Percentiles rank a stretch among this genome's conserved stretches.
Evolutionary conservation across 2,329 filamentous ascomycete species (phyloP).

Genomic region (Colletotrichum aenigma): DNA sequence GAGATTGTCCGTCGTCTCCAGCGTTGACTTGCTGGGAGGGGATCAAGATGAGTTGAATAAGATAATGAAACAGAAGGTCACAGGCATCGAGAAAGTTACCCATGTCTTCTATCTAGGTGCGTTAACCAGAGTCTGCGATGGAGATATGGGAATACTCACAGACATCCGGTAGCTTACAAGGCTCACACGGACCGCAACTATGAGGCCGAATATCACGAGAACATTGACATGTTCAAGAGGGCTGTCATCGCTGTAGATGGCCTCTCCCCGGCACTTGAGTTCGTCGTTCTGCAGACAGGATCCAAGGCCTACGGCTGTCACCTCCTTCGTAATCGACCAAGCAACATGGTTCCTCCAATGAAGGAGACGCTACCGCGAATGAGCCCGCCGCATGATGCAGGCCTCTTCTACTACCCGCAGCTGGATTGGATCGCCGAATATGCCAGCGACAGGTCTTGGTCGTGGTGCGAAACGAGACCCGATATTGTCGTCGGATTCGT

Average conservation of each 20-base stretch:
- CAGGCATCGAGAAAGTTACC: conserved; percentile 39
- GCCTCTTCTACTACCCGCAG: conserved; percentile 44
- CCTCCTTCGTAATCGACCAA: conserved; percentile 39
- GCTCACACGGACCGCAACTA: conserved; percentile 35
- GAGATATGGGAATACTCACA: neutral
- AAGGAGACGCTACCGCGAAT: conserved; percentile 35
- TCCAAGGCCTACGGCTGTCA: conserved; percentile 45
- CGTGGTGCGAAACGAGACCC: conserved; percentile 42
- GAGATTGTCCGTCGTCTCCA: conserved; percentile 42
- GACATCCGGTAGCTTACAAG: conserved; percentile 37
- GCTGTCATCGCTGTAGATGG: conserved; percentile 37
- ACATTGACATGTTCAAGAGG: conserved; percentile 42
- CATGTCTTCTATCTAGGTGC: conserved; percentile 45
- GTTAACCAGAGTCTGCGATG: neutral
- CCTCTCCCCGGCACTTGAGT: conserved; percentile 37
- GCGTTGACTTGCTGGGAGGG: conserved; percentile 43
- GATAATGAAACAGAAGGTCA: conserved; percentile 33
- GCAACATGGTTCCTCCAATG: conserved; percentile 36
- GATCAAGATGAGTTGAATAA: conserved; percentile 40
- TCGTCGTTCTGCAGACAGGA: conserved; percentile 38
- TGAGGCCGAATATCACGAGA: conserved; percentile 40
- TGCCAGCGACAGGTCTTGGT: conserved; percentile 40
- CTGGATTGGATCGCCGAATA: conserved; percentile 40
- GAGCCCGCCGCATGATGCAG: conserved; percentile 34
- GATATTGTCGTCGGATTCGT: conserved; percentile 42